Percentiles rank a stretch among this genome's conserved stretches.
Evolutionary conservation across 805 yeast genomes (phyloP).

Genomic region (Zygotorulaspora danielsina): DNA sequence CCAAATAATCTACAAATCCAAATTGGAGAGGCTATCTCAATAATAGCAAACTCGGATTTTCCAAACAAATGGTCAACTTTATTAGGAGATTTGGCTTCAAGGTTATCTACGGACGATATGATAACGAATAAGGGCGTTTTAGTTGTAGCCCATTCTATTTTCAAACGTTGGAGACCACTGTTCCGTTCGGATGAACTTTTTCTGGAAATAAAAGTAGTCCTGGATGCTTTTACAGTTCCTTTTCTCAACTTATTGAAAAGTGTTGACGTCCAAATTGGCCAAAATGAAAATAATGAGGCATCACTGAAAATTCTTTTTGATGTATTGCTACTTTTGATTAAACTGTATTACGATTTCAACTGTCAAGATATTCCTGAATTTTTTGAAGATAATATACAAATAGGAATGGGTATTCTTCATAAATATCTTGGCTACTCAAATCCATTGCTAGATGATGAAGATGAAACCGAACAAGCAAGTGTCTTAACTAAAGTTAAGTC

Average conservation of each 20-base stretch:
- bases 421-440: constrained; percentile 67
- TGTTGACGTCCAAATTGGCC: constrained; percentile 62
- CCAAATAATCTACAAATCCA: constrained; percentile 84
- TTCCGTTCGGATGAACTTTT: constrained; percentile 88
- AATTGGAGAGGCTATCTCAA: constrained; percentile 87
- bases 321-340: constrained; percentile 63
- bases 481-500: constrained; percentile 69
- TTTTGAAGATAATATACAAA: constrained; percentile 81
- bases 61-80: constrained; percentile 85
- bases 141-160: constrained; percentile 90
- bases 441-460: constrained; percentile 49
- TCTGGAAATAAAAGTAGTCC: constrained; percentile 78
- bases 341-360: constrained; percentile 87
- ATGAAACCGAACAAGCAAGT: constrained; percentile 62
- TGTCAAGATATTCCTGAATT: constrained; percentile 98
- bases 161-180: constrained; percentile 94
- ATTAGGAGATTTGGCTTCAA: constrained; percentile 65
- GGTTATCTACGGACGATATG: constrained; percentile 63
- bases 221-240: constrained; percentile 77
- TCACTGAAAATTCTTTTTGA: constrained; percentile 58
- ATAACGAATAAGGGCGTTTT: constrained; percentile 77
- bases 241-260: constrained; percentile 64
- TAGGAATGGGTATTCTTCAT: constrained; percentile 76
- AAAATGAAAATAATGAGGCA: constrained; percentile 43
- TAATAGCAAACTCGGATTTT: constrained; percentile 94